These are phyloP conservation scores for Mycena citricolor DNA, from an alignment of 1,284 basidiomycete genomes.

Conservation along the genomic window DNA sequence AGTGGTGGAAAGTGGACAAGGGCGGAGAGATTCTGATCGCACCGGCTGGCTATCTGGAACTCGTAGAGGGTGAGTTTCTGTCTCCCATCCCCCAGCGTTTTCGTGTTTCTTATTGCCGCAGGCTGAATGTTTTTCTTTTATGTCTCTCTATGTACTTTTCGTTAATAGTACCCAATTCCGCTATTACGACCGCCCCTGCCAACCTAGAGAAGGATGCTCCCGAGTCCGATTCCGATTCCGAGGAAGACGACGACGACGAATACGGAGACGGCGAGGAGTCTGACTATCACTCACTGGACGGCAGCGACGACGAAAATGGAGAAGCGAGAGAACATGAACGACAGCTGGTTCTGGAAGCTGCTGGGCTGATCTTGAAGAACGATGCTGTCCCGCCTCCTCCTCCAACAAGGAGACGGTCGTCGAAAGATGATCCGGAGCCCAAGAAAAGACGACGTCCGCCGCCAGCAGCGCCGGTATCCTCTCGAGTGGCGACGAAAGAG, in stretches of 20 bases:
- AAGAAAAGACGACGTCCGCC: slow-evolving; percentile 45
- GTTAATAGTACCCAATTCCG: slow-evolving; percentile 25
- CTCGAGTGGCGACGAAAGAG: slow-evolving; percentile 38
- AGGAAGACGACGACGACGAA: slow-evolving; percentile 24
- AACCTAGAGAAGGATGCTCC: slow-evolving; percentile 3
- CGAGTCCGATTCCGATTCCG: slow-evolving; percentile 23
- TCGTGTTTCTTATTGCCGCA: slow-evolving; percentile 55
- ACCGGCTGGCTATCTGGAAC: slow-evolving; percentile 85
- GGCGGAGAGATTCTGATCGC: slow-evolving; percentile 83
- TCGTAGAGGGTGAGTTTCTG: slow-evolving; percentile 80
- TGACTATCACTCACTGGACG: slow-evolving; percentile 56
- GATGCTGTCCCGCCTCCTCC: slow-evolving; percentile 43
- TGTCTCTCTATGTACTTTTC: slow-evolving; percentile 43
- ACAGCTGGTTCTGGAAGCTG: slow-evolving; percentile 80
- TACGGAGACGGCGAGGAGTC: slow-evolving; percentile 39
- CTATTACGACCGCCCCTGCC: too few relatives aligned
- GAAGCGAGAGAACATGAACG: slow-evolving; percentile 75
- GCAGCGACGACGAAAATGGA: slow-evolving; percentile 58
- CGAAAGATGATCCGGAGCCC: slow-evolving; percentile 10
- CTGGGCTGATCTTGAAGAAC: slow-evolving; percentile 77
- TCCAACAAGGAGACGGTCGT: slow-evolving; percentile 31
- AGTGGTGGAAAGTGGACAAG: slow-evolving; percentile 94
- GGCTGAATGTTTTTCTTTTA: slow-evolving; percentile 71
- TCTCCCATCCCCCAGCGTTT: slow-evolving; percentile 50
- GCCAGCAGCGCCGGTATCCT: slow-evolving; percentile 44